A percentile compares a stretch with the other conserved stretches of the same genome.
Evolutionary conservation across 2,329 filamentous ascomycete species (phyloP).

Genomic region (Magnaporthiopsis incrustans): DNA sequence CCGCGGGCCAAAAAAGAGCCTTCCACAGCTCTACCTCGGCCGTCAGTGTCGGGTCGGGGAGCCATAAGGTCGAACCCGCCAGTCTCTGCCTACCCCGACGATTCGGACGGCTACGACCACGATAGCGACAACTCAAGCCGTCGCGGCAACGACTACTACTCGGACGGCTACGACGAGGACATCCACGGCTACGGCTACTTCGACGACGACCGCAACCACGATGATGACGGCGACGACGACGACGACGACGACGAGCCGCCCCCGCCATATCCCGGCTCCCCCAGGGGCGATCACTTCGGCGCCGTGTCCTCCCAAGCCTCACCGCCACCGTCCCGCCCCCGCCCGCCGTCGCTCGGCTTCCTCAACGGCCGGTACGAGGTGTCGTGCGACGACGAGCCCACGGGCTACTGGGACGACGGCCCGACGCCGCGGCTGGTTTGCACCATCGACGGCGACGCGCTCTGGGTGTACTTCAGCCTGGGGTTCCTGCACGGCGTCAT

Average conservation of each 20-base stretch:
- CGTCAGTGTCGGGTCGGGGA: neutral
- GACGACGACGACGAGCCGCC: constrained; percentile 3
- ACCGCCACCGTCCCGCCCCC: neutral
- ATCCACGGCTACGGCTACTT: no score
- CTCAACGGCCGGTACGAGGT: constrained; percentile 6
- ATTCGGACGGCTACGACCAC: neutral
- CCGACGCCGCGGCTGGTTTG: neutral
- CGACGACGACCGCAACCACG: neutral
- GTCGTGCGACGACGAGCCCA: neutral
- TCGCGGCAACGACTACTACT: neutral
- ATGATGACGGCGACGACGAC: neutral
- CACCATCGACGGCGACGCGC: constrained; percentile 6
- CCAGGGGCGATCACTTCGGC: neutral
- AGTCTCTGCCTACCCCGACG: neutral
- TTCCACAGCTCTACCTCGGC: neutral
- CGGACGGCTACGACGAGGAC: neutral
- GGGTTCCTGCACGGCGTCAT: constrained; percentile 3
- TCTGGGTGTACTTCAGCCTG: constrained; percentile 5
- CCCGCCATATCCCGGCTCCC: constrained; percentile 6
- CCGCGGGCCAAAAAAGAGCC: no score
- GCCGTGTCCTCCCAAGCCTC: neutral
- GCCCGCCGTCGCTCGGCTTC: neutral
- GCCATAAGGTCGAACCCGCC: neutral
- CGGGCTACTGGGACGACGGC: neutral
- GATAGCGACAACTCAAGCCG: no score